phyloP scores from a whole-genome alignment of 441 rosid species.

The Aquilaria agallochum region DNA sequence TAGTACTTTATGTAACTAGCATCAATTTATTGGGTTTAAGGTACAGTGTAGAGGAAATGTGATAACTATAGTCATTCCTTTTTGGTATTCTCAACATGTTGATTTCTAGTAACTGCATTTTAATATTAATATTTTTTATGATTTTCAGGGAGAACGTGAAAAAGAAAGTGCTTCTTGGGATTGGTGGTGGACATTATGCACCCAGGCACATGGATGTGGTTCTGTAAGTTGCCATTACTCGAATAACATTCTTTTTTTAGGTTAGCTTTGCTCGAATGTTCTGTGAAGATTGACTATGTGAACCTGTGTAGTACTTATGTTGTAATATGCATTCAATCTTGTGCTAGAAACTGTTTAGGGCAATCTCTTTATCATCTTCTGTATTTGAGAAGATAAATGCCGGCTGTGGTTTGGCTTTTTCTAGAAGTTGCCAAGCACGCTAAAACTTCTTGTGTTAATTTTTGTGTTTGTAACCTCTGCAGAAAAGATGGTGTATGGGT shows the following conservation, averaged over 20 bases:
- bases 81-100: too few relatives aligned
- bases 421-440: background rate
- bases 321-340: background rate
- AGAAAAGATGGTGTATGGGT: conserved; percentile 87
- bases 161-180: conserved; percentile 71
- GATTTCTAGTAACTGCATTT: too few relatives aligned
- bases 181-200: conserved; percentile 94
- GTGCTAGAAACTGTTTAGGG: background rate
- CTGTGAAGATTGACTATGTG: background rate
- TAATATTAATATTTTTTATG: background rate
- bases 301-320: background rate
- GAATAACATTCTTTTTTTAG: background rate
- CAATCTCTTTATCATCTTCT: too few relatives aligned
- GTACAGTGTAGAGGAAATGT: too few relatives aligned
- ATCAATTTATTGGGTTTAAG: too few relatives aligned
- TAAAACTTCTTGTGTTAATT: background rate
- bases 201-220: conserved; percentile 91
- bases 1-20: too few relatives aligned
- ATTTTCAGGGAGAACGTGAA: conserved; percentile 46
- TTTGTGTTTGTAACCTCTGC: conserved; percentile 8
- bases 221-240: conserved; percentile 38
- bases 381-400: too few relatives aligned
- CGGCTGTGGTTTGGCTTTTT: background rate
- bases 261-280: background rate
- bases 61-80: too few relatives aligned